Conservation (phyloP, 2,329 filamentous ascomycete species). For the Nannizziopsis barbatae region DNA sequence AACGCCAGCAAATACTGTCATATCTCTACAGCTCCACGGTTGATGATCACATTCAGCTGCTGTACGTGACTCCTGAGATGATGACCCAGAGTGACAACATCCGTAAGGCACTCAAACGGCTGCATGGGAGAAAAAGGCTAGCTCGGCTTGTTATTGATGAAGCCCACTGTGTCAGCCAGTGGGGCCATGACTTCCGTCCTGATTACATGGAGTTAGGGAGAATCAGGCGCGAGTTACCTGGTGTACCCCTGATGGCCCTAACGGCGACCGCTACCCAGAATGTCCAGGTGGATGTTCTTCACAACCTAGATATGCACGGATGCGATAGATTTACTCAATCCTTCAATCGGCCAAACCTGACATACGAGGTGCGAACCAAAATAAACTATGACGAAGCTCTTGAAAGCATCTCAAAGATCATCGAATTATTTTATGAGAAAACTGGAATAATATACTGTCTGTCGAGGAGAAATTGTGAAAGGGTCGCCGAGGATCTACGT, state of each 20-base stretch:
- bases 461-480: slow-evolving; percentile 71
- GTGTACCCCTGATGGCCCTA: slow-evolving; percentile 83
- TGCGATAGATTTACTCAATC: slow-evolving; percentile 80
- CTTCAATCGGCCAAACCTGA: slow-evolving; percentile 92
- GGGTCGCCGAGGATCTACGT: slow-evolving; percentile 58
- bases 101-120: slow-evolving; percentile 50
- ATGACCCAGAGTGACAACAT: slow-evolving; percentile 68
- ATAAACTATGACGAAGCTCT: slow-evolving; percentile 47
- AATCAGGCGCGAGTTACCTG: slow-evolving; percentile 59
- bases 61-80: slow-evolving; percentile 98
- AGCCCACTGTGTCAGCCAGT: slow-evolving; percentile 98
- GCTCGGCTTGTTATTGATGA: slow-evolving; percentile 94
- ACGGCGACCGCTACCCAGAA: slow-evolving; percentile 92
- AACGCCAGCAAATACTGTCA: slow-evolving; percentile 56
- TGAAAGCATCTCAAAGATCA: slow-evolving; percentile 45
- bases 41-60: slow-evolving; percentile 67
- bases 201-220: slow-evolving; percentile 83
- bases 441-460: slow-evolving; percentile 91
- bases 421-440: slow-evolving; percentile 60
- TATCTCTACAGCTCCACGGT: slow-evolving; percentile 52
- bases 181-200: slow-evolving; percentile 95
- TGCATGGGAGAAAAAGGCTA: slow-evolving; percentile 62
- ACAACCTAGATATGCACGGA: slow-evolving; percentile 71
- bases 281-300: slow-evolving; percentile 81
- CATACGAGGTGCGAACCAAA: slow-evolving; percentile 73